Conservation (phyloP, 23 red algal genomes). For the Gracilaria vermiculophylla region DNA sequence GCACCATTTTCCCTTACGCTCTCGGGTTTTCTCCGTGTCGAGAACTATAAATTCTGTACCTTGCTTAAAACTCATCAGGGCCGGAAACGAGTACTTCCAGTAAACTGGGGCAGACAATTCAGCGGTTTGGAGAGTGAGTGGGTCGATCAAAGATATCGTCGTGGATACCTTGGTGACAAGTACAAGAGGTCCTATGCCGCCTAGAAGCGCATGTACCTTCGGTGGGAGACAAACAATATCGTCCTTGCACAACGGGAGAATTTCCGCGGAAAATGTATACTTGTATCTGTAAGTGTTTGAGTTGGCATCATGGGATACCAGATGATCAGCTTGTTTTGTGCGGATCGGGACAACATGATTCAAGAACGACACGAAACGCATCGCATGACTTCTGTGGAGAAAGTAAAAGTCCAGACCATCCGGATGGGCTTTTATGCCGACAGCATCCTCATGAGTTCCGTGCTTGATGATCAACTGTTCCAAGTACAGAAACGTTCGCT, state of each 20-base stretch:
- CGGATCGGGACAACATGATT: constrained; percentile 78
- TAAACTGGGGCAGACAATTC: constrained; percentile 69
- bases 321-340: constrained; percentile 87
- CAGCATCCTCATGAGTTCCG: constrained; percentile 86
- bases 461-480: constrained; percentile 98
- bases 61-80: constrained; percentile 78
- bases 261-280: constrained; percentile 96
- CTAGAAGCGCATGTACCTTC: constrained; percentile 69
- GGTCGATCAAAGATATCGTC: constrained; percentile 75
- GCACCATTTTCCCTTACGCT: constrained; percentile 50
- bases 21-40: constrained; percentile 77
- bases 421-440: constrained; percentile 80
- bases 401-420: constrained; percentile 99
- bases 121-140: constrained; percentile 68
- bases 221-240: constrained; percentile 89
- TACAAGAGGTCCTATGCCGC: constrained; percentile 92
- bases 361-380: constrained; percentile 87
- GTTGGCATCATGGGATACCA: constrained; percentile 93
- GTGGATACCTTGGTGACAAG: constrained; percentile 77
- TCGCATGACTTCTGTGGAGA: constrained; percentile 74
- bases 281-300: constrained; percentile 96
- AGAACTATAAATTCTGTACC: constrained; percentile 87
- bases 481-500: constrained; percentile 94
- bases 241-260: constrained; percentile 92
- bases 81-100: constrained; percentile 76